A percentile compares a stretch with the other conserved stretches of the same genome.
Conservation (phyloP, 2,329 filamentous ascomycete species). For the Fusarium devonianum region DNA sequence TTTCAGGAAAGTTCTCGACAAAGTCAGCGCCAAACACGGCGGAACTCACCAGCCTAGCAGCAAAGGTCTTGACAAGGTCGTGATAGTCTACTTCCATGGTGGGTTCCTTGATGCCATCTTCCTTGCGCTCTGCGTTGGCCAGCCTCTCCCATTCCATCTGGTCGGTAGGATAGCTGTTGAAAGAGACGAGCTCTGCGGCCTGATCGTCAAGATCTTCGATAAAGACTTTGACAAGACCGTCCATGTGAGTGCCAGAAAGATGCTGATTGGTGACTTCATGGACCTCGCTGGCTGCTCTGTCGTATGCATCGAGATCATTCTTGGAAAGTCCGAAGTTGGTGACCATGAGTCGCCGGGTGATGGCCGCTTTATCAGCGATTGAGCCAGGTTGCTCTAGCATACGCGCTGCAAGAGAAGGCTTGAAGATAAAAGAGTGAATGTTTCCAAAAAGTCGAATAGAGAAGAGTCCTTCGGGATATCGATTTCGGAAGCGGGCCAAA, state of each 20-base stretch:
- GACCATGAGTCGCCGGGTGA: slow-evolving; percentile 40
- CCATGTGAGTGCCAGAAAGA: slow-evolving; percentile 37
- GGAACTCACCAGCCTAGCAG: slow-evolving; percentile 46
- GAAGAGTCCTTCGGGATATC: slow-evolving; percentile 47
- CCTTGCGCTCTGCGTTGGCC: slow-evolving; percentile 44
- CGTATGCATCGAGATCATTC: slow-evolving; percentile 44
- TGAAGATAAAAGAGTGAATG: slow-evolving; percentile 47
- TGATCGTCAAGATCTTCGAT: slow-evolving; percentile 39
- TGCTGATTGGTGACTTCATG: slow-evolving; percentile 40
- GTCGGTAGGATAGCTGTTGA: slow-evolving; percentile 48
- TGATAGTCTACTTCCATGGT: slow-evolving; percentile 47
- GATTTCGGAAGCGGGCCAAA: slow-evolving; percentile 42
- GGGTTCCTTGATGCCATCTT: slow-evolving; percentile 43
- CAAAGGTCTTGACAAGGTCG: slow-evolving; percentile 47
- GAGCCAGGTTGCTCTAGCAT: slow-evolving; percentile 43
- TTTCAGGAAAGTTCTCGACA: slow-evolving; percentile 50
- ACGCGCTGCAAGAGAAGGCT: slow-evolving; percentile 41
- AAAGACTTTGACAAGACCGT: slow-evolving; percentile 29
- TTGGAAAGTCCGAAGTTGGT: slow-evolving; percentile 46
- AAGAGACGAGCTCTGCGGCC: slow-evolving; percentile 48
- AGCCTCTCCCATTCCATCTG: slow-evolving; percentile 51
- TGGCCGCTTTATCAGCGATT: slow-evolving; percentile 38
- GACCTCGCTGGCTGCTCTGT: slow-evolving; percentile 41
- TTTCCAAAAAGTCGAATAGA: slow-evolving; percentile 45
- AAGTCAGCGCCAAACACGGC: slow-evolving; percentile 52